Percentiles rank a stretch among this genome's conserved stretches.
Evolutionary conservation across 768 basidiomycete genomes (phyloP).

Genomic region (Suillus ampliporus): DNA sequence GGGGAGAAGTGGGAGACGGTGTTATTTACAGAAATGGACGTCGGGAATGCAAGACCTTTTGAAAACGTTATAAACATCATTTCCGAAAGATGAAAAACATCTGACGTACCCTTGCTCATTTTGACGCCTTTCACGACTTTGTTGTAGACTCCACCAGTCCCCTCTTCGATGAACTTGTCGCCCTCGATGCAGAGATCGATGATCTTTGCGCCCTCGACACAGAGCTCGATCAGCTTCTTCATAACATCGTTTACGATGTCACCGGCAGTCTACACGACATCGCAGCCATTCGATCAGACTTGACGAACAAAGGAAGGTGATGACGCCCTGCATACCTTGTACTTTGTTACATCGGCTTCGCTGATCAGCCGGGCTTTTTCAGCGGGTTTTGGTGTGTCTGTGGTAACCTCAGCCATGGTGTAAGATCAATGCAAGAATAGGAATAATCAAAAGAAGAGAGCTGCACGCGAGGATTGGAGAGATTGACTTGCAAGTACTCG

Average conservation of each 20-base stretch:
- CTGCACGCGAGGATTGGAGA: conserved; percentile 11
- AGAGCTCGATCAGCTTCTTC: conserved; percentile 80
- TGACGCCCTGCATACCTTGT: conserved; percentile 61
- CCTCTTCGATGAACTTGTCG: conserved; percentile 90
- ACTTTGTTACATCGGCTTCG: conserved; percentile 84
- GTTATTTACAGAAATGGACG: conserved; percentile 93
- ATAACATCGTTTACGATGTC: conserved; percentile 87
- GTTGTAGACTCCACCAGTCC: conserved; percentile 86
- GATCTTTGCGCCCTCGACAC: conserved; percentile 82
- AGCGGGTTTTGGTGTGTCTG: conserved; percentile 44
- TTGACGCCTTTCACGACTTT: conserved; percentile 89
- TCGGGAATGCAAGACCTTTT: conserved; percentile 92
- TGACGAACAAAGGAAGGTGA: conserved; percentile 4
- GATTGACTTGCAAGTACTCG: conserved; percentile 13
- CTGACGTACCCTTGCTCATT: conserved; percentile 76
- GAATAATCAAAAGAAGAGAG: conserved; percentile 12
- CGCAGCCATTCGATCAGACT: neutral
- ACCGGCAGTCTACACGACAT: conserved; percentile 70
- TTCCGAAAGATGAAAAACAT: neutral
- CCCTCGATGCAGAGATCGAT: conserved; percentile 93
- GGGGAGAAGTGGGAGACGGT: conserved; percentile 96
- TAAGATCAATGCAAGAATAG: conserved; percentile 10
- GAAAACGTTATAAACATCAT: neutral
- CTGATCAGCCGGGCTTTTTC: conserved; percentile 62
- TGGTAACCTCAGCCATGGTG: conserved; percentile 66